Evolutionary conservation across 176 grass and related monocot genomes (phyloP).

Genomic region (Echinochloa phyllopogon): DNA sequence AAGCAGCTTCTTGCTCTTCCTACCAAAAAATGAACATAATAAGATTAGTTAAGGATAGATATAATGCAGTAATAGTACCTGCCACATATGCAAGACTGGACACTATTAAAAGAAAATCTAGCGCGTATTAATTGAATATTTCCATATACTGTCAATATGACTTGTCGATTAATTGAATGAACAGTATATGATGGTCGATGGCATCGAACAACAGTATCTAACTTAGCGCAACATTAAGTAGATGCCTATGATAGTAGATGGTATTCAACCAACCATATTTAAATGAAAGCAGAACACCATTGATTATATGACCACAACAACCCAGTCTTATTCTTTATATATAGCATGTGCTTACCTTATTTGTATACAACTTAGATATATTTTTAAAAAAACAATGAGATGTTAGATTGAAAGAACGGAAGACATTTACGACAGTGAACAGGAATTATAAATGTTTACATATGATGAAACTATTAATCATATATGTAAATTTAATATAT

Average conservation of each 20-base stretch:
- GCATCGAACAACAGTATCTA: constrained; percentile 6
- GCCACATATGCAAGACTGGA: neutral
- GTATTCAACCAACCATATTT: neutral
- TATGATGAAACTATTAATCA: neutral
- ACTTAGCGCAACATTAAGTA: neutral
- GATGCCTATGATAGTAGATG: neutral
- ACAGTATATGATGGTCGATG: neutral
- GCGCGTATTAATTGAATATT: neutral
- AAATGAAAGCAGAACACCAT: neutral
- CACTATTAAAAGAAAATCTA: neutral
- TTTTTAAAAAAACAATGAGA: neutral
- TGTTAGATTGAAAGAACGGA: neutral
- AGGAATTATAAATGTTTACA: neutral
- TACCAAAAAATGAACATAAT: constrained; percentile 43
- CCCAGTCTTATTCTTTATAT: neutral
- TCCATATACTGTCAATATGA: neutral
- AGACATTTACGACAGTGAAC: neutral
- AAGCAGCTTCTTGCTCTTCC: constrained; percentile 91
- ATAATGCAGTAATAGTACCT: no score
- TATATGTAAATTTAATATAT: constrained; percentile 11
- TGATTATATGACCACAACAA: neutral
- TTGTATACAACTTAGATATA: neutral
- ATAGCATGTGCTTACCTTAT: neutral
- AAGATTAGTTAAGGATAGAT: constrained; percentile 25
- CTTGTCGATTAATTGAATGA: neutral